phyloP scores from a whole-genome alignment of 345 rosid species.

The Draba incana region DNA sequence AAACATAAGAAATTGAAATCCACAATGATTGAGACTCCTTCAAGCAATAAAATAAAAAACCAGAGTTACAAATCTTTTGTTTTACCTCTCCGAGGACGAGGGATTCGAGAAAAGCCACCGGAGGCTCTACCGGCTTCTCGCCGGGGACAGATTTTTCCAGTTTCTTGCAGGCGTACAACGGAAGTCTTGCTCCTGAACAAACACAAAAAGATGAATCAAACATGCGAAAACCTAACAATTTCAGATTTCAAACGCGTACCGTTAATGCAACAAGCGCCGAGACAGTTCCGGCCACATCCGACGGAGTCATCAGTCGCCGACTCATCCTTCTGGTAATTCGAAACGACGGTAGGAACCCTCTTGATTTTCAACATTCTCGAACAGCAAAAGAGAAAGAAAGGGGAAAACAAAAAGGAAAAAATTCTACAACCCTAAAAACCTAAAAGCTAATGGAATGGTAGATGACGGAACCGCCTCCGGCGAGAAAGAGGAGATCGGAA shows the following conservation, averaged over 20 bases:
- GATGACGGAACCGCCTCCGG: constrained; percentile 80
- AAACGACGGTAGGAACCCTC: constrained; percentile 95
- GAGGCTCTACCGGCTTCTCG: constrained; percentile 47
- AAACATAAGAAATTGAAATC: not conserved
- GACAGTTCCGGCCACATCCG: constrained; percentile 95
- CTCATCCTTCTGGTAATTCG: constrained; percentile 95
- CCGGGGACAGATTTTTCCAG: constrained; percentile 41
- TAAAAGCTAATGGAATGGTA: constrained; percentile 30
- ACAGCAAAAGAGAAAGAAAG: constrained; percentile 20
- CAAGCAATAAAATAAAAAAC: not conserved
- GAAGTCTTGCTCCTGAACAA: constrained; percentile 76
- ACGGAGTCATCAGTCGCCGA: constrained; percentile 52
- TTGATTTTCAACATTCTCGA: constrained; percentile 51
- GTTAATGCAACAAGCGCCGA: constrained; percentile 77
- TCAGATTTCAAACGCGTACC: constrained; percentile 46
- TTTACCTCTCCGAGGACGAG: constrained; percentile 89
- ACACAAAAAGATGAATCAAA: constrained; percentile 10
- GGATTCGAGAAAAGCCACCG: constrained; percentile 81
- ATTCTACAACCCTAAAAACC: constrained; percentile 7
- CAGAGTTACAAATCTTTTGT: not conserved
- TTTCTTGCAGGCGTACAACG: constrained; percentile 77
- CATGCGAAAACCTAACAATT: not conserved
- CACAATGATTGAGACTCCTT: not conserved
- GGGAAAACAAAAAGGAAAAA: not conserved
- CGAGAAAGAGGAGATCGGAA: constrained; percentile 98